These are phyloP conservation scores for Grifola frondosa DNA, from an alignment of 1,284 basidiomycete species.

Conservation along the genomic window DNA sequence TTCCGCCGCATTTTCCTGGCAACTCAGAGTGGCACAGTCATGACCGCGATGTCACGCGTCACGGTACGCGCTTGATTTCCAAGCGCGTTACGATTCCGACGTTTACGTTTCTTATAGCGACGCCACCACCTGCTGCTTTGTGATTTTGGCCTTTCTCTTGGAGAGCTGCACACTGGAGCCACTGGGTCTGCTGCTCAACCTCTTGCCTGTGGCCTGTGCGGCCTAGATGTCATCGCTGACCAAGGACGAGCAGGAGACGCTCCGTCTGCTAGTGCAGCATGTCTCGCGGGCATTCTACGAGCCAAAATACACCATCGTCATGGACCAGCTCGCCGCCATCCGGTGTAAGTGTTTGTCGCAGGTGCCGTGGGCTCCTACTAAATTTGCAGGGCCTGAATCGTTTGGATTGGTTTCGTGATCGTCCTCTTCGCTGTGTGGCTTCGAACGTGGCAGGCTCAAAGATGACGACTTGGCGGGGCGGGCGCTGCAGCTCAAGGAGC, in stretches of 20 bases:
- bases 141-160: no score
- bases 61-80: no score
- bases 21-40: no score
- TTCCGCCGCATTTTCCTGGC: no score
- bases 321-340: slow-evolving; percentile 90
- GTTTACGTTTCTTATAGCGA: no score
- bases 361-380: not conserved
- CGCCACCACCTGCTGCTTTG: no score
- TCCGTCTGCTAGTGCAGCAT: slow-evolving; percentile 85
- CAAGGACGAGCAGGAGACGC: slow-evolving; percentile 72
- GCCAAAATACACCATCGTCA: slow-evolving; percentile 84
- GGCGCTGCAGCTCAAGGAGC: slow-evolving; percentile 88
- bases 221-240: slow-evolving; percentile 38
- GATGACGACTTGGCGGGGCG: slow-evolving; percentile 89
- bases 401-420: not conserved
- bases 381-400: slow-evolving; percentile 1
- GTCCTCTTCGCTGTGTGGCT: slow-evolving; percentile 6
- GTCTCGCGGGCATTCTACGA: slow-evolving; percentile 95
- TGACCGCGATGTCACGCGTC: no score
- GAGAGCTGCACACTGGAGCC: no score
- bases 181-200: not conserved
- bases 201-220: slow-evolving; percentile 16
- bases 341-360: slow-evolving; percentile 70
- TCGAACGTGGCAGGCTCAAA: slow-evolving; percentile 61
- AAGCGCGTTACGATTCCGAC: no score